Conservation (phyloP, 208 protist species). For the Crithidia sp. region DNA sequence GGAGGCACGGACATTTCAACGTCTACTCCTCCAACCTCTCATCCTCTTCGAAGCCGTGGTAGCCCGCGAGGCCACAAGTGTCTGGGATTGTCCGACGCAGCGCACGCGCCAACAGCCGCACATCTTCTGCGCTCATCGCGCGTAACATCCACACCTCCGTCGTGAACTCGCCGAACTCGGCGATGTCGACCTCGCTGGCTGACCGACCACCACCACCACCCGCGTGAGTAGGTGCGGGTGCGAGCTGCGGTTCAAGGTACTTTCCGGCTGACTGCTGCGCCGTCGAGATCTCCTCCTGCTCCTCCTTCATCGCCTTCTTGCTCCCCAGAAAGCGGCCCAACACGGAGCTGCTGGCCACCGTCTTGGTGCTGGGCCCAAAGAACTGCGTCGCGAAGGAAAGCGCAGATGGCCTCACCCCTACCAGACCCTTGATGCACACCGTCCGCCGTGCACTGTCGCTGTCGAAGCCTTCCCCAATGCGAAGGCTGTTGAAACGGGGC, state of each 20-base stretch:
- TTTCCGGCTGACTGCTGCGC: neutral
- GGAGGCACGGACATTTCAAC: no score
- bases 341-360: neutral
- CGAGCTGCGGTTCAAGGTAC: neutral
- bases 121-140: conserved; percentile 6
- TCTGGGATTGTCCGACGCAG: conserved; percentile 3
- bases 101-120: conserved; percentile 3
- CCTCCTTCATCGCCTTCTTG: neutral
- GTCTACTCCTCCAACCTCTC: no score
- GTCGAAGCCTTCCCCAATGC: neutral
- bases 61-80: neutral
- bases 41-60: neutral
- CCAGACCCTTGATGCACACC: conserved; percentile 22
- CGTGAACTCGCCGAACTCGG: neutral
- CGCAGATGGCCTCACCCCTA: conserved; percentile 7
- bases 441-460: conserved; percentile 18
- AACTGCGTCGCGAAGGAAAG: neutral
- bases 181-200: neutral
- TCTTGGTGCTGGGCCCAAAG: neutral
- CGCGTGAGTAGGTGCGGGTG: neutral
- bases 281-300: neutral
- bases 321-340: neutral
- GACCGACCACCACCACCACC: neutral
- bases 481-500: neutral
- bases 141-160: conserved; percentile 24